Percentiles rank a stretch among this genome's conserved stretches.
Evolutionary conservation across 768 basidiomycete species (phyloP).

Genomic region (Dioszegia aurantiaca): DNA sequence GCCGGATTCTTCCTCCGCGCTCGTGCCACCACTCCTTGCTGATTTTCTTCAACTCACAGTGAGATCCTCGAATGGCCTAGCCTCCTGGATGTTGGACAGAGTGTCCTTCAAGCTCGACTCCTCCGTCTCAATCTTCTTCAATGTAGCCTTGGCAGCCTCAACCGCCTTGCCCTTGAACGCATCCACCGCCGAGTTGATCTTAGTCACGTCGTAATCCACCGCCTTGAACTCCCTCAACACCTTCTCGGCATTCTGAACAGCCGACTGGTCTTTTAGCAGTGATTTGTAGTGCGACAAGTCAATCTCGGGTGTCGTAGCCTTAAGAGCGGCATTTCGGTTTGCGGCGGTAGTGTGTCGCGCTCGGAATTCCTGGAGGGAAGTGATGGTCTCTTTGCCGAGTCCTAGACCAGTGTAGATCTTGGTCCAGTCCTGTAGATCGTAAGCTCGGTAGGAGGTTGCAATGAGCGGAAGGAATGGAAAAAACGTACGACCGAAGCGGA

Average conservation of each 20-base stretch:
- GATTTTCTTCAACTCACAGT: slow-evolving; percentile 61
- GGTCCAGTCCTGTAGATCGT: slow-evolving; percentile 49
- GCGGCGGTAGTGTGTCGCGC: slow-evolving; percentile 84
- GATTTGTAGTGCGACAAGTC: slow-evolving; percentile 90
- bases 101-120: slow-evolving; percentile 87
- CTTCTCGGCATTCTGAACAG: slow-evolving; percentile 92
- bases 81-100: slow-evolving; percentile 93
- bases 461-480: neutral
- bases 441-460: neutral
- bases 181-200: slow-evolving; percentile 91
- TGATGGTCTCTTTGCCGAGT: slow-evolving; percentile 69
- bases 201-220: slow-evolving; percentile 82
- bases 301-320: slow-evolving; percentile 64
- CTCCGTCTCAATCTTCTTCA: slow-evolving; percentile 83
- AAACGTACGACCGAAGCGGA: slow-evolving; percentile 47
- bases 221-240: slow-evolving; percentile 84
- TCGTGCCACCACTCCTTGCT: neutral
- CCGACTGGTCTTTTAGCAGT: slow-evolving; percentile 82
- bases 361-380: slow-evolving; percentile 89
- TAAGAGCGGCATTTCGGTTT: slow-evolving; percentile 47
- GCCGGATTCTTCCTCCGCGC: too few species aligned
- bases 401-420: slow-evolving; percentile 53
- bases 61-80: slow-evolving; percentile 94
- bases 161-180: slow-evolving; percentile 94
- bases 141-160: slow-evolving; percentile 81